Evolutionary conservation across 495 filamentous ascomycete genomes (phyloP).

Genomic region (Parathielavia appendiculata): DNA sequence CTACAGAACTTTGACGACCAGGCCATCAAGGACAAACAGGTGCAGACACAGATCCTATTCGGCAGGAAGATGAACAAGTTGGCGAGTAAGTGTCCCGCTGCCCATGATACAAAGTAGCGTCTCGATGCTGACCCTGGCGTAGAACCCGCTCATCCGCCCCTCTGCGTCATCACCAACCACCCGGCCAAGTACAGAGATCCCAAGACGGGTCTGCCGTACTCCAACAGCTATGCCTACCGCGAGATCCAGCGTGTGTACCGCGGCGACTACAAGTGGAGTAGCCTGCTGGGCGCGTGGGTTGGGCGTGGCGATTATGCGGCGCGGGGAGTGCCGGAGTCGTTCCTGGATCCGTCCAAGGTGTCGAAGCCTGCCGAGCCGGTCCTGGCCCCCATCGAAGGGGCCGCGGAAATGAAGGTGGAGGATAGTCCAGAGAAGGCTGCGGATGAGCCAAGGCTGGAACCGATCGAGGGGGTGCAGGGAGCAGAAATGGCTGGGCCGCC

Average conservation of each 20-base stretch:
- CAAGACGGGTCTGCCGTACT: constrained; percentile 68
- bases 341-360: constrained; percentile 44
- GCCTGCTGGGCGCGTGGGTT: constrained; percentile 69
- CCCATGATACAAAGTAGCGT: neutral
- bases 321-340: constrained; percentile 63
- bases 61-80: constrained; percentile 50
- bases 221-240: constrained; percentile 66
- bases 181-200: constrained; percentile 75
- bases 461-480: neutral
- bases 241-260: constrained; percentile 62
- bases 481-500: neutral
- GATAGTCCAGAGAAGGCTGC: neutral
- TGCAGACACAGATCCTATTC: constrained; percentile 52
- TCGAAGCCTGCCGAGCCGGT: constrained; percentile 5
- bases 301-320: constrained; percentile 57
- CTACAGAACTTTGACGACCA: constrained; percentile 53
- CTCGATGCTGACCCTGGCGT: constrained; percentile 8
- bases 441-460: neutral
- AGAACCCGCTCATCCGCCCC: constrained; percentile 46
- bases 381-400: constrained; percentile 6
- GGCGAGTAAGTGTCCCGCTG: constrained; percentile 38
- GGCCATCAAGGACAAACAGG: constrained; percentile 49
- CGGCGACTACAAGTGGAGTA: constrained; percentile 69
- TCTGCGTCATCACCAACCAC: constrained; percentile 76
- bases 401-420: constrained; percentile 2